These are phyloP conservation scores for Triglochin maritima DNA, from an alignment of 106 monocot genomes.

Conservation along the genomic window DNA sequence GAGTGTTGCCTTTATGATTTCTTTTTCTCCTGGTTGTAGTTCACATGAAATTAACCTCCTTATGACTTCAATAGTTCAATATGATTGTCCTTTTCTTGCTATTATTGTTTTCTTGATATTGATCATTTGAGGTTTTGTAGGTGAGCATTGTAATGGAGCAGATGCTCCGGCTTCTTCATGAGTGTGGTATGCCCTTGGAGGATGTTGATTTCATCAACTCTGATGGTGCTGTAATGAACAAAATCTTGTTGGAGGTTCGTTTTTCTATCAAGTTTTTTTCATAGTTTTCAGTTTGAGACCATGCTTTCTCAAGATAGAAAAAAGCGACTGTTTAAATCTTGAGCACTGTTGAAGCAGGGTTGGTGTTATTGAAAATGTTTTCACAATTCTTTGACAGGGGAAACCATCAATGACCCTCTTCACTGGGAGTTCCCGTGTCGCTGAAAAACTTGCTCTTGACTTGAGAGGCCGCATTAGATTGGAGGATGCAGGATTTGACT, in stretches of 20 bases:
- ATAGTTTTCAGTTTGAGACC: too few species aligned
- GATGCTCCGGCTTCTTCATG: conserved; percentile 84
- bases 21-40: too few species aligned
- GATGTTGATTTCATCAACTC: conserved; percentile 90
- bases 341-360: too few species aligned
- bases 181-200: conserved; percentile 71
- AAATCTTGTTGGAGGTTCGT: conserved; percentile 65
- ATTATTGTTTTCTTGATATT: neutral
- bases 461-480: conserved; percentile 79
- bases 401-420: conserved; percentile 88
- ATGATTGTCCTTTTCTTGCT: too few species aligned
- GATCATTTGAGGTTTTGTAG: conserved; percentile 15
- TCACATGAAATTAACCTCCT: too few species aligned
- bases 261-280: neutral
- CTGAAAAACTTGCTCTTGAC: conserved; percentile 77
- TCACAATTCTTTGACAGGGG: conserved; percentile 31
- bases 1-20: too few species aligned
- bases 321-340: too few species aligned
- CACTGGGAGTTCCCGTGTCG: conserved; percentile 90
- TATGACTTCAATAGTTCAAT: too few species aligned
- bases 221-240: conserved; percentile 86
- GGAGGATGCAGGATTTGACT: conserved; percentile 99
- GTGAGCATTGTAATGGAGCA: conserved; percentile 99
- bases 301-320: too few species aligned
- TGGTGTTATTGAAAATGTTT: neutral